phyloP scores from a whole-genome alignment of 1,284 basidiomycete species.

The Sutorius eximius region DNA sequence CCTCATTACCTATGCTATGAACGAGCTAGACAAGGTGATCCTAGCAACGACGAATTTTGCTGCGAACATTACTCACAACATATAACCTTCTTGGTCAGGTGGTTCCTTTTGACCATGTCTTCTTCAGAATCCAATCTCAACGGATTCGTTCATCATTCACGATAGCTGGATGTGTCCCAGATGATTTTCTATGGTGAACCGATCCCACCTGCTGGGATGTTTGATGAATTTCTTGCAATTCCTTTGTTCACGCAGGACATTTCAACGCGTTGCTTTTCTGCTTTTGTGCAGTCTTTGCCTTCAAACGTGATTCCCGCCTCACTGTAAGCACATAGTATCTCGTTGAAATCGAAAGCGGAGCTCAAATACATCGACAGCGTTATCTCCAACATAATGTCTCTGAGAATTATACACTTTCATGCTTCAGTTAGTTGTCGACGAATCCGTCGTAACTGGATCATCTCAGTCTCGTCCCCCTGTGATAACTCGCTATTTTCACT shows the following conservation, averaged over 20 bases:
- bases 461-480: neutral
- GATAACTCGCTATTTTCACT: neutral
- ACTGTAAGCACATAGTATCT: slow-evolving; percentile 11
- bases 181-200: slow-evolving; percentile 56
- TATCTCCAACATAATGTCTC: slow-evolving; percentile 19
- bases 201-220: slow-evolving; percentile 46
- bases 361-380: neutral
- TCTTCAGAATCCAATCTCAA: neutral
- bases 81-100: slow-evolving; percentile 46
- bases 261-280: slow-evolving; percentile 36
- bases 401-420: slow-evolving; percentile 8
- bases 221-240: slow-evolving; percentile 45
- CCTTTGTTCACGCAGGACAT: slow-evolving; percentile 31
- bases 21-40: slow-evolving; percentile 14
- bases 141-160: too few relatives aligned
- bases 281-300: slow-evolving; percentile 24
- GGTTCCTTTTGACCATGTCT: neutral
- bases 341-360: too few relatives aligned
- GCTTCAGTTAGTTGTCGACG: slow-evolving; percentile 13
- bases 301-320: neutral
- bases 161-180: slow-evolving; percentile 37
- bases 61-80: slow-evolving; percentile 47
- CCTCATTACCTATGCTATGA: slow-evolving; percentile 41
- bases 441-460: slow-evolving; percentile 10
- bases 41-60: slow-evolving; percentile 52